Conservation (phyloP, 805 yeast genomes). For the Ogataea methylovora region DNA sequence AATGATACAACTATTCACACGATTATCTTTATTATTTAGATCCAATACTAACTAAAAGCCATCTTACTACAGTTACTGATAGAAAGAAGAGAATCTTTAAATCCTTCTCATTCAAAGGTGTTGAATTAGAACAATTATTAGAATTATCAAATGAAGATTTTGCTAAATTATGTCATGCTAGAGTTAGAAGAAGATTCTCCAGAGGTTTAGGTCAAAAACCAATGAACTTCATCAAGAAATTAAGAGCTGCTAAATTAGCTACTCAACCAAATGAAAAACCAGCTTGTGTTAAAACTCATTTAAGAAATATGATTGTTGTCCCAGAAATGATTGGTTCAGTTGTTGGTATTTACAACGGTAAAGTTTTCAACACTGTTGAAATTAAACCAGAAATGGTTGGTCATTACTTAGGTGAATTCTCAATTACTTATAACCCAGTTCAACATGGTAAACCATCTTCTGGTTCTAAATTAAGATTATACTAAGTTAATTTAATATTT, state of each 20-base stretch:
- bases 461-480: slow-evolving; percentile 30
- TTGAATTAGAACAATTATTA: slow-evolving; percentile 89
- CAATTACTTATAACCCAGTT: slow-evolving; percentile 98
- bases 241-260: slow-evolving; percentile 93
- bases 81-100: slow-evolving; percentile 89
- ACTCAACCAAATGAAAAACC: slow-evolving; percentile 95
- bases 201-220: slow-evolving; percentile 96
- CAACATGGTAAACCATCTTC: slow-evolving; percentile 75
- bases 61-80: slow-evolving; percentile 34
- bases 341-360: slow-evolving; percentile 99
- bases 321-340: slow-evolving; percentile 99
- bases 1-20: not conserved
- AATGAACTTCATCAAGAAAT: slow-evolving; percentile 92
- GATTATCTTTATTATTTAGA: not conserved
- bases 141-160: slow-evolving; percentile 95
- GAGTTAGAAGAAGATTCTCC: slow-evolving; percentile 99
- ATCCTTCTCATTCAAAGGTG: slow-evolving; percentile 98
- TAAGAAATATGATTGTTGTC: slow-evolving; percentile 96
- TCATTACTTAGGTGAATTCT: slow-evolving; percentile 99
- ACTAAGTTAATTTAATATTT: slow-evolving; percentile 12
- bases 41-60: slow-evolving; percentile 16
- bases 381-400: slow-evolving; percentile 99
- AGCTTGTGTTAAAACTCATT: slow-evolving; percentile 95
- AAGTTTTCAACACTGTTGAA: slow-evolving; percentile 98
- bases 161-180: slow-evolving; percentile 92